These are phyloP conservation scores for Globisporangium cylindrosporum DNA, from an alignment of 352 stramenopile species.

Conservation along the genomic window DNA sequence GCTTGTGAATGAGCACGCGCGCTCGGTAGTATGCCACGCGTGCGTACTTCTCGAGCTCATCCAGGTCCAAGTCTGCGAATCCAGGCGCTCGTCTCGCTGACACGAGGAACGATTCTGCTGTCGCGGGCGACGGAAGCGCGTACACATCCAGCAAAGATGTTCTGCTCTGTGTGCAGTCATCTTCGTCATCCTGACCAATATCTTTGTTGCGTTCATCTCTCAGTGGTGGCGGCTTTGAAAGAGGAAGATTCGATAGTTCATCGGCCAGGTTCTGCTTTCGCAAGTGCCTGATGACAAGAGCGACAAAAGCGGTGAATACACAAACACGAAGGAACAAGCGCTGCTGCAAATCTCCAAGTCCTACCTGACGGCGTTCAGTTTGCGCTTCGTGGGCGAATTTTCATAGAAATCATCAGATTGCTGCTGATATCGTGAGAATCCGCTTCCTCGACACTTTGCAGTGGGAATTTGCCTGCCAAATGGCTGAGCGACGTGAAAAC, in stretches of 20 bases:
- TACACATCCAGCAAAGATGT: slow-evolving; percentile 48
- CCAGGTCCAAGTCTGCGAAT: slow-evolving; percentile 44
- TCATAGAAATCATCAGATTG: slow-evolving; percentile 2
- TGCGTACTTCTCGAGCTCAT: slow-evolving; percentile 46
- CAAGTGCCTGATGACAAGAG: slow-evolving; percentile 15
- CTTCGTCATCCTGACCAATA: not conserved
- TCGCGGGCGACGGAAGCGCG: slow-evolving; percentile 21
- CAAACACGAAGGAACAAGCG: not conserved
- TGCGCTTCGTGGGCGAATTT: slow-evolving; percentile 29
- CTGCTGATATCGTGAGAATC: not conserved
- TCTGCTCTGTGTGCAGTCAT: not conserved
- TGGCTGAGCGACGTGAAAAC: not conserved
- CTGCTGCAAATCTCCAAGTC: not conserved
- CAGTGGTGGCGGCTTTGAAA: not conserved
- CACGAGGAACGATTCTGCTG: slow-evolving; percentile 21
- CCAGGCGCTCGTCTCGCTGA: slow-evolving; percentile 24
- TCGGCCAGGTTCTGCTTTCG: slow-evolving; percentile 19
- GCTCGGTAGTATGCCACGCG: slow-evolving; percentile 61
- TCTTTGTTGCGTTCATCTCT: not conserved
- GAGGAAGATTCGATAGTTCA: slow-evolving; percentile 7
- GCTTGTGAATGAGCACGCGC: slow-evolving; percentile 36
- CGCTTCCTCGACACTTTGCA: not conserved
- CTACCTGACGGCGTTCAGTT: slow-evolving; percentile 26
- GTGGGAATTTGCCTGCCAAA: not conserved
- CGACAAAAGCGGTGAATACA: not conserved